Evolutionary conservation across 1,284 basidiomycete genomes (phyloP).

Genomic region (Farysia itapuensis): DNA sequence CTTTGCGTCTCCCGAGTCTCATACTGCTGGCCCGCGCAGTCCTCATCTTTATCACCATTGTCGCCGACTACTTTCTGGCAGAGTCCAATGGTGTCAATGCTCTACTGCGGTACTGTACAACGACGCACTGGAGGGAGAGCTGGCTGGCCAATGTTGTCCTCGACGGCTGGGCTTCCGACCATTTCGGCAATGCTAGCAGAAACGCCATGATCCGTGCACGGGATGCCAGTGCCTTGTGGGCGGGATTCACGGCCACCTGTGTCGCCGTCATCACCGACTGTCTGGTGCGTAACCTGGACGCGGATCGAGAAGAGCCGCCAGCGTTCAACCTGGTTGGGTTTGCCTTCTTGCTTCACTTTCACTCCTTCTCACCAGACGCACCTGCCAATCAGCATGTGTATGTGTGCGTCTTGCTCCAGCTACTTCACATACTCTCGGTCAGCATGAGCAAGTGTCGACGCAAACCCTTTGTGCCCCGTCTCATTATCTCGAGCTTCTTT

Average conservation of each 20-base stretch:
- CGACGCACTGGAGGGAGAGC: conserved; percentile 15
- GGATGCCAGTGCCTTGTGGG: conserved; percentile 33
- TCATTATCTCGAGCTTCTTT: conserved; percentile 41
- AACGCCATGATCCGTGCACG: conserved; percentile 25
- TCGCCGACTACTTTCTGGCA: conserved; percentile 18
- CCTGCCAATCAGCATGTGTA: conserved; percentile 48
- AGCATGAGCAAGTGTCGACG: conserved; percentile 19
- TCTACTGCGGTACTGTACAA: conserved; percentile 1
- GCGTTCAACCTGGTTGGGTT: conserved; percentile 54
- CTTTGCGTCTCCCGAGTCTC: conserved; percentile 44
- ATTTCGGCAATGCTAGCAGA: conserved; percentile 20
- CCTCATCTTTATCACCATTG: conserved; percentile 28
- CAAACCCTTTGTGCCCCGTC: conserved; percentile 27
- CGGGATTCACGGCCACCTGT: conserved; percentile 31
- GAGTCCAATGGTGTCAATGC: conserved; percentile 11
- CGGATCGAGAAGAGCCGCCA: conserved; percentile 40
- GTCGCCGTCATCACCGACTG: conserved; percentile 34
- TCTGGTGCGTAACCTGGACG: conserved; percentile 39
- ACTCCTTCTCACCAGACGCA: conserved; percentile 39
- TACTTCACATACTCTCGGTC: conserved; percentile 41
- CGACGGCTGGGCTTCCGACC: conserved; percentile 19
- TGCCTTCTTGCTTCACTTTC: conserved; percentile 47
- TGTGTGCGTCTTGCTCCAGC: conserved; percentile 43
- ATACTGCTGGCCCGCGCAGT: conserved; percentile 30
- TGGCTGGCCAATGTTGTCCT: conserved; percentile 32